phyloP scores from a whole-genome alignment of 768 basidiomycete genomes.

The Mrakia gelida region DNA sequence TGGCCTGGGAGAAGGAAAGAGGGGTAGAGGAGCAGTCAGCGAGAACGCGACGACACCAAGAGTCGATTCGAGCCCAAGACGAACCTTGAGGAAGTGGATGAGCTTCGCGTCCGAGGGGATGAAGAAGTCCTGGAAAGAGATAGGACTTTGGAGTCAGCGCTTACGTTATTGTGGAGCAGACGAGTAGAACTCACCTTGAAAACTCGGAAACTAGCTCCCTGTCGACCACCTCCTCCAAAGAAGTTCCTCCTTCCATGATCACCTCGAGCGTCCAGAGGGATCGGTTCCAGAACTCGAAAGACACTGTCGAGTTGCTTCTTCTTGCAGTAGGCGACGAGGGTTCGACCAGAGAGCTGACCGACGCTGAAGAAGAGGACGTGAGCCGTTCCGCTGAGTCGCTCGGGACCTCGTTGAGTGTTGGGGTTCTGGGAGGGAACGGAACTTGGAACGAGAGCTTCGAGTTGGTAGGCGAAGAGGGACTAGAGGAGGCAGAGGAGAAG shows the following conservation, averaged over 20 bases:
- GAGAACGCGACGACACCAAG: not conserved
- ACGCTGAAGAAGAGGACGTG: conserved; percentile 96
- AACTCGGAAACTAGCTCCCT: conserved; percentile 69
- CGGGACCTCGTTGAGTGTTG: conserved; percentile 56
- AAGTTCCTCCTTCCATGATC: conserved; percentile 54
- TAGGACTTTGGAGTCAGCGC: too few relatives aligned
- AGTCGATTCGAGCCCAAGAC: not conserved
- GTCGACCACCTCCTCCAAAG: conserved; percentile 60
- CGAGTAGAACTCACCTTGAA: conserved; percentile 56
- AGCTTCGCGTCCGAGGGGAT: conserved; percentile 85
- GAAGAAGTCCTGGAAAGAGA: conserved; percentile 66
- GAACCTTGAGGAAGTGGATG: conserved; percentile 74
- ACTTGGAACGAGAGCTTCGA: conserved; percentile 92
- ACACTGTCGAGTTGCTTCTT: conserved; percentile 83
- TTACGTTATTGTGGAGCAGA: too few relatives aligned
- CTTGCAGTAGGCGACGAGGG: conserved; percentile 85
- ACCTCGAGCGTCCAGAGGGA: conserved; percentile 73
- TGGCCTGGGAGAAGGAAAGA: conserved; percentile 49
- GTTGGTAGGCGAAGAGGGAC: conserved; percentile 85
- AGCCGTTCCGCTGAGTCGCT: conserved; percentile 78
- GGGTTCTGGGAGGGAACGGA: conserved; percentile 41
- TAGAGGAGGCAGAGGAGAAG: conserved; percentile 45
- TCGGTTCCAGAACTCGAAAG: conserved; percentile 95
- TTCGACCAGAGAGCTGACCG: conserved; percentile 77
- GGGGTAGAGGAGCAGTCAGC: not conserved